phyloP scores from a whole-genome alignment of 1,139 yeast genomes.

The Magnusiomyces sp. region DNA sequence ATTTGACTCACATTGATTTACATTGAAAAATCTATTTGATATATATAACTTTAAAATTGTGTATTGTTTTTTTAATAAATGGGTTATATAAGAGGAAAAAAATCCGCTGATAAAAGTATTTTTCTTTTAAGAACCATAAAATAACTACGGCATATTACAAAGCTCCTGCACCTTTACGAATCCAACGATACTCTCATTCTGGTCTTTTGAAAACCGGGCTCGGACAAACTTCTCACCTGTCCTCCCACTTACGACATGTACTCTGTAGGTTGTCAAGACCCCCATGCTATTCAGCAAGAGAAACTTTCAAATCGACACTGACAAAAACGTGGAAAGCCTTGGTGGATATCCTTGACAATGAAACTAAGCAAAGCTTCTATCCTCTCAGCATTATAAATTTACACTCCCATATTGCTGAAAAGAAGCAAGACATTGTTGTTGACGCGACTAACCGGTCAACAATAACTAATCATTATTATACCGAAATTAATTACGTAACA shows the following conservation, averaged over 20 bases:
- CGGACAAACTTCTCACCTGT: conserved; percentile 71
- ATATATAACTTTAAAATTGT: too few species aligned
- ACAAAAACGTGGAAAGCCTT: conserved; percentile 50
- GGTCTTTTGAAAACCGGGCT: conserved; percentile 74
- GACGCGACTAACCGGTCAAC: too few species aligned
- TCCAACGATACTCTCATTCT: conserved; percentile 83
- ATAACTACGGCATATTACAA: too few species aligned
- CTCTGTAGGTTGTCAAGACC: conserved; percentile 63
- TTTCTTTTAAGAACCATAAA: too few species aligned
- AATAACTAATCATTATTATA: too few species aligned
- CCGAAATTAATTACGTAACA: too few species aligned
- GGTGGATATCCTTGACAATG: conserved; percentile 54
- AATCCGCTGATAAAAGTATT: too few species aligned
- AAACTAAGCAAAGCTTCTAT: conserved; percentile 48
- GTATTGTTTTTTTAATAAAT: too few species aligned
- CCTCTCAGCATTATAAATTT: conserved; percentile 58
- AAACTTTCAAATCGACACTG: conserved; percentile 58
- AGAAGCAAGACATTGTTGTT: conserved; percentile 69
- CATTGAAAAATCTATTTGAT: too few species aligned
- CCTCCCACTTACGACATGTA: conserved; percentile 99
- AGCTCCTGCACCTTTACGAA: too few species aligned
- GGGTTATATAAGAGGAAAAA: too few species aligned
- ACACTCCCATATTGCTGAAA: conserved; percentile 61
- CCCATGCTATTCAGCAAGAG: conserved; percentile 44
- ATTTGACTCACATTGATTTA: too few species aligned